Conservation (phyloP, 192 early-diverging fungal species). For the Coemansia sp. region DNA sequence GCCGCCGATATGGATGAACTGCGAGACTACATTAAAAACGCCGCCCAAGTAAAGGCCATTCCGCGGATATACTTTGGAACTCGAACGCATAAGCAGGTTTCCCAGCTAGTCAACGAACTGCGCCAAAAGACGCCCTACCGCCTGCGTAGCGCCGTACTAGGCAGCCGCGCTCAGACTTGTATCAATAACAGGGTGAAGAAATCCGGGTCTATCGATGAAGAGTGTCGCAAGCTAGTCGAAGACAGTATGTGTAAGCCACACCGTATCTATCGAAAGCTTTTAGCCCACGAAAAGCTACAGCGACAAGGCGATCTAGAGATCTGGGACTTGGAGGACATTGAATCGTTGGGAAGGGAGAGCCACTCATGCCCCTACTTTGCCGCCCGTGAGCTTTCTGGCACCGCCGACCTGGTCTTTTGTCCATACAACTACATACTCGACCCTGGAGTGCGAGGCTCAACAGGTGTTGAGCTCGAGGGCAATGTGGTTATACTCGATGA, state of each 20-base stretch:
- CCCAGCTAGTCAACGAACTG: conserved; percentile 61
- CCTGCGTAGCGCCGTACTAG: conserved; percentile 56
- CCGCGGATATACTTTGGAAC: conserved; percentile 60
- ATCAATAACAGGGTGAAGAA: conserved; percentile 37
- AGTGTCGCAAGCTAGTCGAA: conserved; percentile 38
- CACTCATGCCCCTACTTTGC: conserved; percentile 64
- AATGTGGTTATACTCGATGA: conserved; percentile 66
- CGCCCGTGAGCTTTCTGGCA: conserved; percentile 42
- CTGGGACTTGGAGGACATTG: conserved; percentile 67
- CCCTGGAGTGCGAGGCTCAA: conserved; percentile 57
- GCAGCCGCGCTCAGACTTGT: conserved; percentile 61
- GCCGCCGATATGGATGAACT: conserved; percentile 22
- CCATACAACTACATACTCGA: conserved; percentile 72
- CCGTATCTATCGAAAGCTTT: neutral
- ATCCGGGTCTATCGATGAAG: conserved; percentile 45
- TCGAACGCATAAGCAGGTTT: conserved; percentile 64
- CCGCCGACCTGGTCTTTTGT: conserved; percentile 64
- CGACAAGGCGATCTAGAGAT: conserved; percentile 37
- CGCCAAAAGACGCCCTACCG: conserved; percentile 61
- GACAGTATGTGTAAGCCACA: conserved; percentile 22
- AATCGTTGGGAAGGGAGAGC: conserved; percentile 33
- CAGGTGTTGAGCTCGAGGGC: conserved; percentile 55
- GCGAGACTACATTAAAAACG: conserved; percentile 7
- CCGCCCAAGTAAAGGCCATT: neutral
- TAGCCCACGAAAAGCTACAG: conserved; percentile 10